These are phyloP conservation scores for Vitis rupestris DNA, from an alignment of 164 flowering plant genomes.

Conservation along the genomic window DNA sequence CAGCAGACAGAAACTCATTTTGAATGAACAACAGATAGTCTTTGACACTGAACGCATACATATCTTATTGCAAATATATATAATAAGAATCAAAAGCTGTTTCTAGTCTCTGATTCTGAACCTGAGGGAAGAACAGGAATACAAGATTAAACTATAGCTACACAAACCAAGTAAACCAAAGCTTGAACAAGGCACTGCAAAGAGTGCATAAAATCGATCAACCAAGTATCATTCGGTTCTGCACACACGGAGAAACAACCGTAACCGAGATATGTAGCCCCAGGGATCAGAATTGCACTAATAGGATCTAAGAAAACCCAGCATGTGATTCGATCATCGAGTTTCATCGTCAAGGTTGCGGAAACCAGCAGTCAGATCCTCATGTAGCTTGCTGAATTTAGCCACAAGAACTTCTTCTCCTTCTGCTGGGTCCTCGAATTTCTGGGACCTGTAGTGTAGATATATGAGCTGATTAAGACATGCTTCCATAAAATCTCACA, in stretches of 20 bases:
- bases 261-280: background rate
- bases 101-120: background rate
- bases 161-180: constrained; percentile 6
- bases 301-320: background rate
- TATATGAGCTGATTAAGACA: background rate
- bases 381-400: constrained; percentile 81
- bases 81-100: background rate
- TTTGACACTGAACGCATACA: background rate
- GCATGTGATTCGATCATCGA: constrained; percentile 35
- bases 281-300: background rate
- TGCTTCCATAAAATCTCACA: background rate
- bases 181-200: background rate
- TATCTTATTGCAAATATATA: constrained; percentile 13
- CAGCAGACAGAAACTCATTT: too few relatives aligned
- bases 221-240: too few relatives aligned
- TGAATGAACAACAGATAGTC: too few relatives aligned
- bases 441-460: constrained; percentile 73
- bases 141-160: background rate
- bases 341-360: constrained; percentile 96
- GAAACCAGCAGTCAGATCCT: constrained; percentile 91
- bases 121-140: background rate
- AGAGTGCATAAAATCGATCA: too few relatives aligned
- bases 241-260: too few relatives aligned
- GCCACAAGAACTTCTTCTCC: constrained; percentile 82
- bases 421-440: constrained; percentile 98